Conservation (phyloP, 352 stramenopile genomes). For the Pseudoperonospora humuli region DNA sequence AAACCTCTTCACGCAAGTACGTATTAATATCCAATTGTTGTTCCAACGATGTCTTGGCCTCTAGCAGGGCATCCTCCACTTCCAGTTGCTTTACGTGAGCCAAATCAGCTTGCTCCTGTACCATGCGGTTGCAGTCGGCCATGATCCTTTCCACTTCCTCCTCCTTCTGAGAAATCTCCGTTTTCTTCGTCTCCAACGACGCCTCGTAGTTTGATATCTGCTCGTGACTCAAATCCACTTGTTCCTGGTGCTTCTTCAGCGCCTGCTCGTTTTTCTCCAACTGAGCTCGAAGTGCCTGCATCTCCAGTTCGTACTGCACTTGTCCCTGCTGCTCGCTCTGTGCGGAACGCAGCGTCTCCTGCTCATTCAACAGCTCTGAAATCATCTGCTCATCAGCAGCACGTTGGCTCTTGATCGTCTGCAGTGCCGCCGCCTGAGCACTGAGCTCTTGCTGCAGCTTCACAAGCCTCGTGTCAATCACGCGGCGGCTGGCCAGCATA, state of each 20-base stretch:
- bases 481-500: slow-evolving; percentile 74
- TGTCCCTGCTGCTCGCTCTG: slow-evolving; percentile 44
- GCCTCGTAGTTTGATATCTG: slow-evolving; percentile 60
- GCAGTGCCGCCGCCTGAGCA: slow-evolving; percentile 42
- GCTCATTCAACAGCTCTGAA: slow-evolving; percentile 73
- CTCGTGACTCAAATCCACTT: slow-evolving; percentile 54
- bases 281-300: slow-evolving; percentile 58
- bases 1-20: slow-evolving; percentile 73
- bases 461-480: slow-evolving; percentile 77
- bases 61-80: slow-evolving; percentile 73
- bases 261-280: slow-evolving; percentile 63
- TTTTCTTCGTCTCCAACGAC: slow-evolving; percentile 53
- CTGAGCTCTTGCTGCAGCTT: slow-evolving; percentile 66
- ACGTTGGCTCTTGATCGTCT: slow-evolving; percentile 64
- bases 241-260: slow-evolving; percentile 62
- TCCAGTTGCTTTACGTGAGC: slow-evolving; percentile 76
- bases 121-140: slow-evolving; percentile 77
- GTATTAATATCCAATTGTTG: slow-evolving; percentile 82
- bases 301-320: slow-evolving; percentile 56
- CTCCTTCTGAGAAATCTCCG: slow-evolving; percentile 65
- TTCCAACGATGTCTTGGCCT: slow-evolving; percentile 81
- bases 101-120: slow-evolving; percentile 76
- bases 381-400: slow-evolving; percentile 77
- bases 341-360: slow-evolving; percentile 54
- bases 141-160: slow-evolving; percentile 76